Base-by-base conservation (phyloP, 1,284 basidiomycete species). In the Trametes polyzona region DNA sequence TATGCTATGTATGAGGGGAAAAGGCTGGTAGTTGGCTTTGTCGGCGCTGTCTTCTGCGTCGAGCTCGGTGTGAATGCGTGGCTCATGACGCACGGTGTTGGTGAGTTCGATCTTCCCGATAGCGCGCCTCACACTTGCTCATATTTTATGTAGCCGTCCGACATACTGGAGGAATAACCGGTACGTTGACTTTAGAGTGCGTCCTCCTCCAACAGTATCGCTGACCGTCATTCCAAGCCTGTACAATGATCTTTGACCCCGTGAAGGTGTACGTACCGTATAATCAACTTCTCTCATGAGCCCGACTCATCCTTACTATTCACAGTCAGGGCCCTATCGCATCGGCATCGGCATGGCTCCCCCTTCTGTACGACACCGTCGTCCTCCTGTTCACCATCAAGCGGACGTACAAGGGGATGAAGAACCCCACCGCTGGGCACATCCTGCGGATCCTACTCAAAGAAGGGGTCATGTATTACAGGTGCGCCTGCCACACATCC, bases 391-490 rank as follows among this genome's bases (percentile, higher is more conserved):
- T 84, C 42, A 83, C 80, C 0, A 56, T 83, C 11, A 71, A 72
- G 50, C 76, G 76, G 16, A 82, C 81, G 1, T 63, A 77, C 2
- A 74, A 74, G 10, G 69, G 77, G 1, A 65, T 82, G 29, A 71
- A 72, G 24, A 67, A 71, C 30, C 73, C 73, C 48, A 68, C 76
- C 35, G 71, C 76, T 0, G 71, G 77, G 6, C 76, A 74, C 51
- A 76, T 83, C 29, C 66, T 81, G 41, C 74, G 73, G 52, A 71
- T 75, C 16, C 66, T 86, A 19, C 70, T 84, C n/a, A 74, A 78
- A 67, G 82, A 84, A 62, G 83, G 83, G 2, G 50, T 84, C 17
- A 57, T 83, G 8, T 84, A 84, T 63, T 85, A 82, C 64, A 78
- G 76, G 82, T 82, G 47, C 23, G 69, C 58, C 10, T 7, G 7